Evolutionary conservation across 768 basidiomycete species (phyloP), one percentile per base, ranked within the genome.

Genomic region (Lepiota venenata): DNA sequence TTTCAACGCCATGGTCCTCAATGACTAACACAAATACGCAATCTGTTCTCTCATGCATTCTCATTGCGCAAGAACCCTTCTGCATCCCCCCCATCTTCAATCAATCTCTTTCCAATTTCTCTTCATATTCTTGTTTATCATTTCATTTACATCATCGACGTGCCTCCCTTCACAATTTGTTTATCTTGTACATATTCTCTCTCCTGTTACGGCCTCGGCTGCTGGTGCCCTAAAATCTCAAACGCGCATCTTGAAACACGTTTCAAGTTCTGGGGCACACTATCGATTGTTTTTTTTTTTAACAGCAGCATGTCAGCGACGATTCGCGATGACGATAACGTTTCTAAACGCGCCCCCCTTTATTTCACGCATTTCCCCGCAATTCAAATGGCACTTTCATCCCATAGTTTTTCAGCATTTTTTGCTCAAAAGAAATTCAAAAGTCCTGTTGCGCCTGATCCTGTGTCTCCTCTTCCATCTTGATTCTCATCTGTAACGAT

Each of bases 401-500:
- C 59, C 53, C 52, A 32, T 9, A 56, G 56, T 52, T 60, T 59
- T 43, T 56, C 55, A 51, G 32, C 49, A 38, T 25, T 25, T 25
- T 37, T 16, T 14, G 37, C 52, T 21, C 40, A 47, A 32, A n/a
- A 54, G 43, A 36, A 25, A 40, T 41, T 43, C 35, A 38, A 40
- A 42, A 20, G 48, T 29, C 52, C 36, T 27, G 10, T 29, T 48
- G 50, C 39, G 27, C 47, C 36, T 52, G 29, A 43, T 52, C 18
- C 51, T 50, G 58, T 48, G 47, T 53, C 58, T 59, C 60, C 60
- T 56, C 59, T 62, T 52, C 22, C 46, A 32, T 54, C 65, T 32
- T 32, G 32, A 32, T 32, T 32, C 69, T 67, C 67, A 68, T 59
- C 56, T 83, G 84, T 85, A 87, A 85, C 78, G 80, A 84, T 79